Evolutionary conservation across 441 rosid genomes (phyloP).

Genomic region (Pelargonium australe): DNA sequence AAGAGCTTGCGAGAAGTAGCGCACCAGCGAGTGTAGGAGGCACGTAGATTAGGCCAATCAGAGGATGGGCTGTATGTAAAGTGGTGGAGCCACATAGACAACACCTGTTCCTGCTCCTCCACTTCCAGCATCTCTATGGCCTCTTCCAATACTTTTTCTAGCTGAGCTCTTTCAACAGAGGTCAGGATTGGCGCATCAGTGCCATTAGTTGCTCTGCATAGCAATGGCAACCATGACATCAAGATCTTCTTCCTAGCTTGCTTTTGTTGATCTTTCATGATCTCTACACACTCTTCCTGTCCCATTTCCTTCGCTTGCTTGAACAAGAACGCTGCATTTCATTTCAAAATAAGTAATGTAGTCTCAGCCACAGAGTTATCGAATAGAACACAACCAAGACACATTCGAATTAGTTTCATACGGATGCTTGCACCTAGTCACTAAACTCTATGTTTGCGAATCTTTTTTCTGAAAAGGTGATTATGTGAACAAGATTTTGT

Average conservation of each 20-base stretch:
- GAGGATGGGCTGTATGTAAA: slow-evolving; percentile 55
- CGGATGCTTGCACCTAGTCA: no score
- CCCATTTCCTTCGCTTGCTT: slow-evolving; percentile 49
- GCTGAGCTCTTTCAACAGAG: slow-evolving; percentile 38
- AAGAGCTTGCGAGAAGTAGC: slow-evolving; percentile 57
- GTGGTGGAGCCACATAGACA: slow-evolving; percentile 80
- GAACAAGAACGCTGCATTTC: slow-evolving; percentile 55
- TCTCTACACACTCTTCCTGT: slow-evolving; percentile 29
- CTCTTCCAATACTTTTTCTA: slow-evolving; percentile 54
- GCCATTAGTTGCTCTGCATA: slow-evolving; percentile 65
- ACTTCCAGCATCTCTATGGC: slow-evolving; percentile 42
- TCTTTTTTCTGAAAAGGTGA: no score
- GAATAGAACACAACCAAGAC: no score
- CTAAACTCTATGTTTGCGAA: no score
- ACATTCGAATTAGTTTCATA: no score
- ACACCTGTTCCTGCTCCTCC: slow-evolving; percentile 63
- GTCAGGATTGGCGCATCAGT: slow-evolving; percentile 55
- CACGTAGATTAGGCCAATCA: slow-evolving; percentile 81
- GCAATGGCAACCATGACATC: slow-evolving; percentile 63
- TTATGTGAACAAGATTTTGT: no score
- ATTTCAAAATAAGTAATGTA: no score
- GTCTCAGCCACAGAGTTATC: no score
- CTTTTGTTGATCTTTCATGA: slow-evolving; percentile 28
- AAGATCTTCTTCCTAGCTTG: slow-evolving; percentile 52
- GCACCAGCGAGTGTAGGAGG: slow-evolving; percentile 63